Conservation (phyloP, 148 eudicot species). For the Camellia granthamiana region DNA sequence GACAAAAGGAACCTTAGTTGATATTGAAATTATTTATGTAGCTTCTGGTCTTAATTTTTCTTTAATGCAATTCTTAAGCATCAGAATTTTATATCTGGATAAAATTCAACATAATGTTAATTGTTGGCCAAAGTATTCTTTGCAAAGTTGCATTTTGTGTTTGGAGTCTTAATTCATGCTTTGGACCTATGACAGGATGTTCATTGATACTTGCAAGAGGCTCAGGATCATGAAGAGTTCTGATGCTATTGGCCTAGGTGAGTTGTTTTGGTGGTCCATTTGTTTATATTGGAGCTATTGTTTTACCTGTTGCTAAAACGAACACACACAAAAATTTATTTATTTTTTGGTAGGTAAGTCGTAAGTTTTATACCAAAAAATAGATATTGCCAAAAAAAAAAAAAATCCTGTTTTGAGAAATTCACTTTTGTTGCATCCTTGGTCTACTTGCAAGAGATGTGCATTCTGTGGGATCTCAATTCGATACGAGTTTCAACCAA, state of each 20-base stretch:
- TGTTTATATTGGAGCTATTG: neutral
- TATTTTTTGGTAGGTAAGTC: too few relatives aligned
- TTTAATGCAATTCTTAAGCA: neutral
- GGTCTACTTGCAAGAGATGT: too few relatives aligned
- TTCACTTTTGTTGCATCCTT: neutral
- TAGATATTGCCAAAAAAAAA: too few relatives aligned
- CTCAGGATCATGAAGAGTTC: constrained; percentile 44
- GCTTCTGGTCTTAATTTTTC: constrained; percentile 5
- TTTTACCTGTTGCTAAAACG: neutral
- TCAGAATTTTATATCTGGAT: neutral
- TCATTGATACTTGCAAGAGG: constrained; percentile 37
- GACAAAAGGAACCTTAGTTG: neutral
- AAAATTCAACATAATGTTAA: neutral
- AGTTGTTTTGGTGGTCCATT: neutral
- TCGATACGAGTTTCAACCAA: too few relatives aligned
- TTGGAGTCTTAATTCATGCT: constrained; percentile 9
- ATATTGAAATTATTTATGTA: neutral
- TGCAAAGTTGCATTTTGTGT: neutral
- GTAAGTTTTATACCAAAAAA: too few relatives aligned
- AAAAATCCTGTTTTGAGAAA: neutral
- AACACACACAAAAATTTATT: neutral
- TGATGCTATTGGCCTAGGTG: constrained; percentile 37
- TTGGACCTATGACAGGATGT: constrained; percentile 34
- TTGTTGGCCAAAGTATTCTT: neutral
- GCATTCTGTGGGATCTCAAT: too few relatives aligned